Conservation (phyloP, 352 stramenopile species). For the Saprolegnia parasitica region DNA sequence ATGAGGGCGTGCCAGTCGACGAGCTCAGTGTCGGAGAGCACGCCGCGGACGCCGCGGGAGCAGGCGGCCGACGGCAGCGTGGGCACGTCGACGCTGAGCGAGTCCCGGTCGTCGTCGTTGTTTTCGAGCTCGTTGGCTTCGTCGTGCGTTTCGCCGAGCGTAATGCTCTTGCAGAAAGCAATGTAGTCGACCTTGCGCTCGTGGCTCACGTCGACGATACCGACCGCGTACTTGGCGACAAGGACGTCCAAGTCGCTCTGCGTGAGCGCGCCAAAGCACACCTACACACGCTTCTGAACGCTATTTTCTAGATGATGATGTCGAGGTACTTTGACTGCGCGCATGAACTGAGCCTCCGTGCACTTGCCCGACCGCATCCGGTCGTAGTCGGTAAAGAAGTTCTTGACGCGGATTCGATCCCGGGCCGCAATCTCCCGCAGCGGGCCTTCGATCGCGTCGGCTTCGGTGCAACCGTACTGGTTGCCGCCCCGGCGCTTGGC, state of each 20-base stretch:
- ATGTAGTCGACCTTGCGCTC: slow-evolving; percentile 71
- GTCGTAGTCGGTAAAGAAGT: slow-evolving; percentile 84
- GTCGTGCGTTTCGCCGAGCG: slow-evolving; percentile 45
- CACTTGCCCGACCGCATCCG: slow-evolving; percentile 67
- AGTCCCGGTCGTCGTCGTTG: slow-evolving; percentile 46
- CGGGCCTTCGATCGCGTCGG: slow-evolving; percentile 48
- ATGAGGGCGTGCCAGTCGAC: slow-evolving; percentile 50
- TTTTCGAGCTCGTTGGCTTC: slow-evolving; percentile 11
- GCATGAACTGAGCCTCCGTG: slow-evolving; percentile 69
- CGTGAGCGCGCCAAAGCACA: slow-evolving; percentile 60
- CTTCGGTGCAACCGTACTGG: slow-evolving; percentile 35
- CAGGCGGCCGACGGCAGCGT: slow-evolving; percentile 44
- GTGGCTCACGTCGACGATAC: slow-evolving; percentile 35
- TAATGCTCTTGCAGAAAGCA: slow-evolving; percentile 52
- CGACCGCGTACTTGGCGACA: slow-evolving; percentile 46
- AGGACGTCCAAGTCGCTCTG: slow-evolving; percentile 59
- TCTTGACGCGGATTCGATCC: slow-evolving; percentile 76
- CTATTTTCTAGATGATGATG: not conserved
- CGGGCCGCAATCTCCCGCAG: slow-evolving; percentile 55
- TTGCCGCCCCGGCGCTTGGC: slow-evolving; percentile 1
- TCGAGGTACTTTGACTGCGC: slow-evolving; percentile 48
- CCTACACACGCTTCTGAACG: not conserved
- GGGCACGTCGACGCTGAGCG: slow-evolving; percentile 32
- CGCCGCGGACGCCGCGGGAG: slow-evolving; percentile 56
- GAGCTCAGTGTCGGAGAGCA: slow-evolving; percentile 44